Percentiles rank a stretch among this genome's conserved stretches.
phyloP scores from a whole-genome alignment of 768 basidiomycete genomes.

The Amyloporia xantha region DNA sequence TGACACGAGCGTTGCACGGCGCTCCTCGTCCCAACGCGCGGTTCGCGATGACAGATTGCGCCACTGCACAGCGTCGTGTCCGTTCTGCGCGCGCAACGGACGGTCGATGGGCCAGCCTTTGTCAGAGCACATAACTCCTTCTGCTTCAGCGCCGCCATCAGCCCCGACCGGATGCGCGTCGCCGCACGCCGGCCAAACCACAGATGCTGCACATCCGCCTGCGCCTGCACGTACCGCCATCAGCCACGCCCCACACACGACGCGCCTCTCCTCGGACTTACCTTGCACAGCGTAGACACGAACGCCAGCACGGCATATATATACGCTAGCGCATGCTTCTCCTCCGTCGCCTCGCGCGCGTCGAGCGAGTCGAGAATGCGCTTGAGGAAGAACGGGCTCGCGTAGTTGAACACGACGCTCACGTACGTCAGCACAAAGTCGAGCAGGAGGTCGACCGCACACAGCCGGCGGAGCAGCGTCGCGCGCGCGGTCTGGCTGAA shows the following conservation, averaged over 20 bases:
- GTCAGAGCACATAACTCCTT: too few relatives aligned
- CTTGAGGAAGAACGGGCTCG: conserved; percentile 83
- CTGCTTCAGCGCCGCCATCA: conserved; percentile 85
- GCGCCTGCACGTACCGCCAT: conserved; percentile 30
- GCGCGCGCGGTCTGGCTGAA: conserved; percentile 29
- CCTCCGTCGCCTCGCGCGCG: conserved; percentile 29
- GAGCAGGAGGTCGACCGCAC: conserved; percentile 40
- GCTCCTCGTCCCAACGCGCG: too few relatives aligned
- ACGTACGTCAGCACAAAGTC: conserved; percentile 64
- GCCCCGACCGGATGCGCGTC: conserved; percentile 66
- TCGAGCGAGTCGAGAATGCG: conserved; percentile 56
- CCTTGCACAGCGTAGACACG: conserved; percentile 48
- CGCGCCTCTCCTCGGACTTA: conserved; percentile 18
- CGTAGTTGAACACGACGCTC: conserved; percentile 72
- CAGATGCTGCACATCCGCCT: conserved; percentile 68
- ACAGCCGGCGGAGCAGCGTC: conserved; percentile 39
- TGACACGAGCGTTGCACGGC: too few relatives aligned
- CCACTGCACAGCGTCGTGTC: too few relatives aligned
- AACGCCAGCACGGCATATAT: conserved; percentile 77
- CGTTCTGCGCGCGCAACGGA: too few relatives aligned
- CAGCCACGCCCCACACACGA: conserved; percentile 4
- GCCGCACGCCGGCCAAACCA: conserved; percentile 77
- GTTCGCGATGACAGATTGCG: too few relatives aligned
- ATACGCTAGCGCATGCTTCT: conserved; percentile 56
- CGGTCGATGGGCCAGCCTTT: too few relatives aligned